Evolutionary conservation across 768 basidiomycete genomes (phyloP), one percentile per base, ranked within the genome.

Genomic region (Hebeloma cylindrosporum): DNA sequence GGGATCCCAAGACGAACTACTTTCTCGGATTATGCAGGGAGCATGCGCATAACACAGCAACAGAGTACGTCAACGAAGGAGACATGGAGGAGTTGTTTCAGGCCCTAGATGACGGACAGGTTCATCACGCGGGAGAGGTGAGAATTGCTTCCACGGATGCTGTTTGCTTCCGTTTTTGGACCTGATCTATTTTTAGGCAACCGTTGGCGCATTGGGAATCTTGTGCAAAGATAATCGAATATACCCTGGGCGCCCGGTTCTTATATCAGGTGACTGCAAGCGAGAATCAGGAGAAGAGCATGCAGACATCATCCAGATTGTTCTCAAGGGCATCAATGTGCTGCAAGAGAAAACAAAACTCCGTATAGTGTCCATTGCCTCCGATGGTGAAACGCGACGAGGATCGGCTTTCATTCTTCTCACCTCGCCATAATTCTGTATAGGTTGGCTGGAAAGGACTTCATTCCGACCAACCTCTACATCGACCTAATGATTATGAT

Each of bases 381-480:
- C 60, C 7, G 59, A 63, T 45, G 58, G 60, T 5, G 60, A 64
- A 51, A 44, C 54, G 1, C 52, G 57, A 8, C 39, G 57, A 3
- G 57, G 61, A 1, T 42, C 38, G 1, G 46, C 60, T 17, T 54
- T 65, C 7, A 54, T 55, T 13, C 13, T 14, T 4, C 44, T 53
- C 3, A 60, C 38, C 43, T 67, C 2, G 44, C 49, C 14, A 43
- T 64, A 7, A 41, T 35, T 1, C 30, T 63, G 6, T 65, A 54
- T 37, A 29, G 34, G 2, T 5, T 36, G 4, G 43, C 46, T 0
- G 47, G 51, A 7, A 57, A 50, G 10, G 37, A 36, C 0, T 62
- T 64, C 23, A 58, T 70, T 3, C 63, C 63, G 0, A 56, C 54
- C 1, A 54, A 57, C 3, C 53, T 64, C 4, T 68, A 62, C 31